Evolutionary conservation across 2,329 filamentous ascomycete species (phyloP), one percentile per base, ranked within the genome.

Genomic region (Aspergillus sp.): DNA sequence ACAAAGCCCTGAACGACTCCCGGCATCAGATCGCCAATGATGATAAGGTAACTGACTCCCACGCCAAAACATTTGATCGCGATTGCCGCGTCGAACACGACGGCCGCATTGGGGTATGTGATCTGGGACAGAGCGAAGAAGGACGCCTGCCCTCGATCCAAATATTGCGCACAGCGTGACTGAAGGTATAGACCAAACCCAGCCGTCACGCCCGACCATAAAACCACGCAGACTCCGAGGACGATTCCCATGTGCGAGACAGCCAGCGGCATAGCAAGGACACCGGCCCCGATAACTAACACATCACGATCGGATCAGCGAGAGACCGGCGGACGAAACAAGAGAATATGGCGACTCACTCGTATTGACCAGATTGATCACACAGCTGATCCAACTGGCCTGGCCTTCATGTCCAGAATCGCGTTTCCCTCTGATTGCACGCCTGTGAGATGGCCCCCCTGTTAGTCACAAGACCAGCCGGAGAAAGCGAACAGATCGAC

Each of bases 51-150:
- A 69, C 92, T 97, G 60, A 98, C 91, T 22, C 91, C 95, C 10
- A 99, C 95, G 42, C 95, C 95, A 73, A 99, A 99, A 77, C 95
- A 99, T 75, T 99, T 99, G 72, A 99, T 87, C 12, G 94, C 92
- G 73, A 99, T 99, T 6, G 95, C 95, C 6, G 89, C 88, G 77
- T 99, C 95, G 75, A 99, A 99, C 50, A 98, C 83, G 51, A 99
- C 92, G 9, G 95, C 91, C 2, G 94, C 92, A 74, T 96, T 96
- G 1, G 95, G 95, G 70, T 98, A 99, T 5, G 95, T 98, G 63
- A 99, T 86, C 75, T 99, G 94, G 14, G 92, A 96, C 16, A 99
- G 82, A n/a, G 94, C 92, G 72, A 97, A 97, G 80, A 99, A 99
- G 39, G 92, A 96, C 0, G 93, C 86, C 5, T 86, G 86, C 47